Evolutionary conservation across 768 basidiomycete genomes (phyloP).

Genomic region (Tylopilus sp.): DNA sequence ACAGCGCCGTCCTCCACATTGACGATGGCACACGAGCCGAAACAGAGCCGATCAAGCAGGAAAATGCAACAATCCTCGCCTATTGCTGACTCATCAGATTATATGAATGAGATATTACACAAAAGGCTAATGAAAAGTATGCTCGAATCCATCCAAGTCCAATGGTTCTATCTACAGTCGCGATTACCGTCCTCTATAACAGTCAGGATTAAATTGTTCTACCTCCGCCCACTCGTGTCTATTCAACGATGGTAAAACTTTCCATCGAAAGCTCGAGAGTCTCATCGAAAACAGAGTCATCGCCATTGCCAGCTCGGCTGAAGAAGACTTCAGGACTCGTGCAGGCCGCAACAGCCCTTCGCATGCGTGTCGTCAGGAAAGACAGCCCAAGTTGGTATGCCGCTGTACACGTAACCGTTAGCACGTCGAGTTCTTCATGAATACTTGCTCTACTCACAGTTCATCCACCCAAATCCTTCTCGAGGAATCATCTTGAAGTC

Average conservation of each 20-base stretch:
- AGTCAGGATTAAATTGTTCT: conserved; percentile 15
- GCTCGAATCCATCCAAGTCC: no score
- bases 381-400: conserved; percentile 97
- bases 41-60: background rate
- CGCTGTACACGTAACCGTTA: conserved; percentile 42
- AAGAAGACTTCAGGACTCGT: conserved; percentile 92
- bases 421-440: background rate
- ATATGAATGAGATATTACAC: background rate
- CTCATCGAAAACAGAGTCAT: conserved; percentile 41
- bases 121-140: background rate
- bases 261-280: conserved; percentile 67
- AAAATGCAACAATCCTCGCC: background rate
- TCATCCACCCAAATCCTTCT: conserved; percentile 99
- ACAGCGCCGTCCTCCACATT: conserved; percentile 42
- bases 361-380: conserved; percentile 90
- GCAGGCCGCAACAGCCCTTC: conserved; percentile 92
- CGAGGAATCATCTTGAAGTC: conserved; percentile 98
- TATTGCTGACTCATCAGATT: conserved; percentile 20
- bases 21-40: conserved; percentile 5
- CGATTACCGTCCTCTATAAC: conserved; percentile 3
- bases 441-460: conserved; percentile 48
- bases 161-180: background rate
- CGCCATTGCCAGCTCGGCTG: conserved; percentile 41
- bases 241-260: conserved; percentile 33
- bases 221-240: conserved; percentile 2